Conservation (phyloP, 495 filamentous ascomycete genomes). For the Lasiosphaeria ovina region DNA sequence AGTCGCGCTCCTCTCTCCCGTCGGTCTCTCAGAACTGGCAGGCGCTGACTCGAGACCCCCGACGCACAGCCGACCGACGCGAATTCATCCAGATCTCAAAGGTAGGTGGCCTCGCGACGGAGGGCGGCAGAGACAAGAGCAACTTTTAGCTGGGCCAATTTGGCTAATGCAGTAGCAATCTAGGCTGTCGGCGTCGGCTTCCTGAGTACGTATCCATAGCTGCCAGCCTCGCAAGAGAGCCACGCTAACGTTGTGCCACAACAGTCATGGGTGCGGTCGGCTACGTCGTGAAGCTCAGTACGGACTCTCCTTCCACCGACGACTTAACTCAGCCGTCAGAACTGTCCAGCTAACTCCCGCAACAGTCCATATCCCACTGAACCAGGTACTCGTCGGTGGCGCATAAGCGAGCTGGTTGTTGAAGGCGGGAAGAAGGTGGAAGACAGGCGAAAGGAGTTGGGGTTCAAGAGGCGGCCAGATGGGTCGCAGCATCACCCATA, state of each 20-base stretch:
- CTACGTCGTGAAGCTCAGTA: conserved; percentile 92
- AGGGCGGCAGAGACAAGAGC: not conserved
- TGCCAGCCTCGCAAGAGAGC: not conserved
- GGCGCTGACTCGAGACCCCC: not conserved
- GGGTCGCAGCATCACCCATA: not conserved
- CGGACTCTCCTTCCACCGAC: conserved; percentile 8
- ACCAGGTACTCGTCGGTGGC: conserved; percentile 48
- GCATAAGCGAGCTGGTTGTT: conserved; percentile 29
- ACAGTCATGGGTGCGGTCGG: conserved; percentile 20
- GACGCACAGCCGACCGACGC: conserved; percentile 59
- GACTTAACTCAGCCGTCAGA: not conserved
- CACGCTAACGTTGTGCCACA: not conserved
- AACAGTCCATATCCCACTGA: conserved; percentile 39
- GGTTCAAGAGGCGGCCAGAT: not conserved
- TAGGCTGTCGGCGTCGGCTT: conserved; percentile 74
- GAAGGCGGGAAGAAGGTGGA: not conserved
- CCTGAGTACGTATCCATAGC: conserved; percentile 23
- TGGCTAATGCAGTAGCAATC: conserved; percentile 3
- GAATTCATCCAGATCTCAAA: conserved; percentile 96
- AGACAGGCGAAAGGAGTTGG: not conserved
- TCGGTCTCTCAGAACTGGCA: not conserved
- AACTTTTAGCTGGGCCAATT: not conserved
- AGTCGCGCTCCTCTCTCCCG: conserved; percentile 18
- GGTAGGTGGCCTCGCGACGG: not conserved
- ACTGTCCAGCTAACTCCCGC: not conserved